Conservation (phyloP, 2,329 filamentous ascomycete species). For the Microdochium bolleyi region DNA sequence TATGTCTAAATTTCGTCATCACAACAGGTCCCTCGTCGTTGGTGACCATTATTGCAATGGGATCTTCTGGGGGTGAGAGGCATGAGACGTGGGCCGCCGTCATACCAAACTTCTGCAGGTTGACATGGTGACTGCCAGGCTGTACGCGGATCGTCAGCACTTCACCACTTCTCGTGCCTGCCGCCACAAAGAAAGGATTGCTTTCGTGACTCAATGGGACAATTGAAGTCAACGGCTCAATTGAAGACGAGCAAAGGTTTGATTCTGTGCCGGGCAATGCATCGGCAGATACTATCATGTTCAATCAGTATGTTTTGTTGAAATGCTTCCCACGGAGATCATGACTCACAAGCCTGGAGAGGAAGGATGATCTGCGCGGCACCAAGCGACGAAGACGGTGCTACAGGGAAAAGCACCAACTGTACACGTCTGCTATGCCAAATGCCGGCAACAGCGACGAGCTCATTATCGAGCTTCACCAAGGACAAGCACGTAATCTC, state of each 20-base stretch:
- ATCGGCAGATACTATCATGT: background rate
- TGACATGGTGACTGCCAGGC: slow-evolving; percentile 6
- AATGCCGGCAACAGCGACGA: background rate
- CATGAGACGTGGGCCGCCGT: slow-evolving; percentile 16
- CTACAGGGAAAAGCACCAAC: slow-evolving; percentile 2
- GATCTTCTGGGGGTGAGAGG: slow-evolving; percentile 28
- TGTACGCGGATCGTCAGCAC: slow-evolving; percentile 30
- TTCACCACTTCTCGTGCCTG: slow-evolving; percentile 45
- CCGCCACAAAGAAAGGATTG: slow-evolving; percentile 23
- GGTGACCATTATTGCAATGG: slow-evolving; percentile 33
- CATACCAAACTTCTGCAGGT: slow-evolving; percentile 14
- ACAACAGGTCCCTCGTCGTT: slow-evolving; percentile 17
- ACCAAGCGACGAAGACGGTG: background rate
- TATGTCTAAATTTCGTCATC: slow-evolving; percentile 10
- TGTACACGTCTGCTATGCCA: slow-evolving; percentile 4
- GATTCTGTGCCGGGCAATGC: background rate
- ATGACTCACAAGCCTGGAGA: background rate
- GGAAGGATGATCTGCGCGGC: background rate
- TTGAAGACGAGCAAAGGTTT: slow-evolving; percentile 6
- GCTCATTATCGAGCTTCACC: slow-evolving; percentile 13
- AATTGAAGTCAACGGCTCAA: slow-evolving; percentile 40
- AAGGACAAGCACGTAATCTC: slow-evolving; percentile 42
- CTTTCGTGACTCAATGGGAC: slow-evolving; percentile 19
- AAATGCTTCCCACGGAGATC: too few relatives aligned
- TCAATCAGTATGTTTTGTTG: background rate